Evolutionary conservation across 306 rosid species (phyloP), one percentile per base, ranked within the genome.

Genomic region (Trifolium pratense): DNA sequence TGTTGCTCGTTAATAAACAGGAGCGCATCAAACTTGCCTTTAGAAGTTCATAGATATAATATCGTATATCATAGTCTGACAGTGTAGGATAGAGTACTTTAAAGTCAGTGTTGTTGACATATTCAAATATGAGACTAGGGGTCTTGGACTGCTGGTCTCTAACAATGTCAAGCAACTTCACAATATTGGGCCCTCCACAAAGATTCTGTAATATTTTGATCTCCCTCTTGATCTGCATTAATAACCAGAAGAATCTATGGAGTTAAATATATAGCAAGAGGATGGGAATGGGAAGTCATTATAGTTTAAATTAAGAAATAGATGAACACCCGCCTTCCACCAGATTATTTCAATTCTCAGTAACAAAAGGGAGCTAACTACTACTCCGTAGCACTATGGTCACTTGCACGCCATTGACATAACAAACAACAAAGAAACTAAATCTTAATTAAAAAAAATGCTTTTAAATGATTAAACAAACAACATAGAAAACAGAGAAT

Each of bases 91-190:
- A 92, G 16, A 92, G 89, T 80, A 92, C 97, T 85, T 92, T 92
- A 79, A 92, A 92, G 79, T 92, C 97, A 68, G 93, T 88, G 84
- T 89, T 92, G 78, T 92, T 89, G 81, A 92, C 97, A 85, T 86
- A 71, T 85, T 92, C 97, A 74, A 92, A 92, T 64, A 92, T 79
- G 71, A 92, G 85, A 79, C 97, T 92, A 20, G 97, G 97, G 42
- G 97, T 92, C 91, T 92, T 92, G 3, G 97, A 92, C 71, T 92
- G 97, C 87, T 92, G 97, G 76, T 92, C 97, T 84, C 97, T 83
- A 77, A 92, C 97, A 32, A 92, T 92, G 83, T 92, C 97, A 62
- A 89, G 96, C 90, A 92, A 83, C 91, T 92, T 89, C 65, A 92
- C 89, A 63, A 92, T 78, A 86, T 92, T 92, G 1, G 97, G 97